Percentiles rank a stretch among this genome's conserved stretches.
Evolutionary conservation across 768 basidiomycete species (phyloP).

Genomic region (Cyclocybe cylindracea): DNA sequence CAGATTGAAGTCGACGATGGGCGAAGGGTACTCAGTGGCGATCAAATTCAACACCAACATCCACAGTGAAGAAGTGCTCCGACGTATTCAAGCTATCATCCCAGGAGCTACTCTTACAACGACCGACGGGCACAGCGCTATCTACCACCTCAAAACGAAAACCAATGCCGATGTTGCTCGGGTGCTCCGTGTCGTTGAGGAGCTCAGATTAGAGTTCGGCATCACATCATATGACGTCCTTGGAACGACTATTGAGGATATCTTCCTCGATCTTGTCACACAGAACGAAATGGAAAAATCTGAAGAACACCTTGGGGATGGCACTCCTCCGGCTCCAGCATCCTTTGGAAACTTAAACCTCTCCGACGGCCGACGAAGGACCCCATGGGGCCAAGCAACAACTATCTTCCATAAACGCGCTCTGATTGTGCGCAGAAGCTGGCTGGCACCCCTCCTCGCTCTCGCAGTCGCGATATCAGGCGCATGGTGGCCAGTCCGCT

Average conservation of each 20-base stretch:
- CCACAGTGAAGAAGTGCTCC: constrained; percentile 35
- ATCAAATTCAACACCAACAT: constrained; percentile 41
- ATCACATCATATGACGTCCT: constrained; percentile 64
- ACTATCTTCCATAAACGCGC: constrained; percentile 76
- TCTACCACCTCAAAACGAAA: constrained; percentile 62
- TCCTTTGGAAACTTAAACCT: constrained; percentile 36
- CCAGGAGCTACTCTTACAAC: constrained; percentile 44
- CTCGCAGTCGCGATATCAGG: constrained; percentile 60
- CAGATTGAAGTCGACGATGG: constrained; percentile 64
- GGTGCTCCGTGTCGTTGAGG: constrained; percentile 56
- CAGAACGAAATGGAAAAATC: constrained; percentile 34
- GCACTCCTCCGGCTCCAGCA: constrained; percentile 11
- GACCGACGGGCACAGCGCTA: constrained; percentile 40
- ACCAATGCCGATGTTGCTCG: constrained; percentile 54
- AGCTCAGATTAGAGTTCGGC: constrained; percentile 30
- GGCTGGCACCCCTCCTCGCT: constrained; percentile 62
- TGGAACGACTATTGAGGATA: constrained; percentile 78
- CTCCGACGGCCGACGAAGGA: constrained; percentile 50
- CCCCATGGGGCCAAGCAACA: constrained; percentile 62
- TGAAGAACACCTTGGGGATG: constrained; percentile 13
- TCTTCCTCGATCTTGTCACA: constrained; percentile 73
- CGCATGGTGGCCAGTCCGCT: constrained; percentile 66
- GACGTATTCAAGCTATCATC: constrained; percentile 42
- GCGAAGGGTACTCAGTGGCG: constrained; percentile 69
- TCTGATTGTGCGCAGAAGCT: constrained; percentile 66